Conservation (phyloP, 345 rosid species). For the Euclidium syriacum region DNA sequence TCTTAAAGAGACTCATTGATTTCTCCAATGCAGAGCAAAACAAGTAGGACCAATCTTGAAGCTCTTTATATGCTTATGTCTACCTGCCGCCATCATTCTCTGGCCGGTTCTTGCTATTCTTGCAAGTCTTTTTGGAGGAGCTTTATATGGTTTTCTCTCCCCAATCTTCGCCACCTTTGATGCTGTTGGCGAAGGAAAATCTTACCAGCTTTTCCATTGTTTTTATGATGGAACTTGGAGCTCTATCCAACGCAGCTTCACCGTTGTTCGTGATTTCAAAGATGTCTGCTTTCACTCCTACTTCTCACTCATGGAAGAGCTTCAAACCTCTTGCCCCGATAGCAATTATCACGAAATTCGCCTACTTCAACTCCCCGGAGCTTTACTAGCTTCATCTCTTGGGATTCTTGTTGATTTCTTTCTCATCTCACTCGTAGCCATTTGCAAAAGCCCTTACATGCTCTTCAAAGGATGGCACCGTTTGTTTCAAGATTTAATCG, state of each 20-base stretch:
- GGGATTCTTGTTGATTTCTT: constrained; percentile 71
- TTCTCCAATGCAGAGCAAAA: constrained; percentile 53
- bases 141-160: constrained; percentile 63
- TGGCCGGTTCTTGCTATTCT: constrained; percentile 58
- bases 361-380: constrained; percentile 64
- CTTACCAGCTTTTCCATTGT: constrained; percentile 52
- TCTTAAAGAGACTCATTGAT: background rate
- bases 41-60: constrained; percentile 75
- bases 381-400: constrained; percentile 53
- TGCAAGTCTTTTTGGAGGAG: constrained; percentile 64
- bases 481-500: constrained; percentile 79
- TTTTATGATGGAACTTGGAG: constrained; percentile 89
- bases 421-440: constrained; percentile 59
- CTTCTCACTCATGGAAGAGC: constrained; percentile 70
- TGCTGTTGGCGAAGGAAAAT: constrained; percentile 88
- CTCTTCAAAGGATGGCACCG: constrained; percentile 95
- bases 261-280: constrained; percentile 58
- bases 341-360: constrained; percentile 76
- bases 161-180: constrained; percentile 90
- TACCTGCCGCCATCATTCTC: constrained; percentile 48
- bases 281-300: constrained; percentile 82
- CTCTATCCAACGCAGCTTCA: constrained; percentile 50
- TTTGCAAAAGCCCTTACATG: constrained; percentile 88
- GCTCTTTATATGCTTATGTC: constrained; percentile 58
- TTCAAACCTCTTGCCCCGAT: constrained; percentile 43